These are phyloP conservation scores for Podospora pseudocomata DNA, from an alignment of 495 filamentous ascomycete genomes.

Conservation along the genomic window DNA sequence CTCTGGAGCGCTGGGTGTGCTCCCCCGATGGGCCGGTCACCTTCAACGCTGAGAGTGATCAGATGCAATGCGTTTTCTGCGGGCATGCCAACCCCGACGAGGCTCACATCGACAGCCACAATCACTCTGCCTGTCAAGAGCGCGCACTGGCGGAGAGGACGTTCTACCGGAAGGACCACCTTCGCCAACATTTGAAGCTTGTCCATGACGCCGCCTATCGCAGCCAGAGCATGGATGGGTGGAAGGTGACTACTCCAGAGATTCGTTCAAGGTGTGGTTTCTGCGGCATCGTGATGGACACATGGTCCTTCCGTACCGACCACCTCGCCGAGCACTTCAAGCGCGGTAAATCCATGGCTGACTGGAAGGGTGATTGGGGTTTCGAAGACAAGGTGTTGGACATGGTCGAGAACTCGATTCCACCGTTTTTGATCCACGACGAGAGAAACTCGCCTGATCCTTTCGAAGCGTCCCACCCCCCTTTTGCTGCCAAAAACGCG, in stretches of 20 bases:
- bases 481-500: slow-evolving; percentile 40
- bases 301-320: slow-evolving; percentile 59
- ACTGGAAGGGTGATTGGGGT: slow-evolving; percentile 74
- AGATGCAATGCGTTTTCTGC: slow-evolving; percentile 65
- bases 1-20: slow-evolving; percentile 76
- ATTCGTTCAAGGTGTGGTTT: slow-evolving; percentile 70
- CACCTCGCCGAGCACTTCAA: slow-evolving; percentile 70
- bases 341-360: slow-evolving; percentile 60
- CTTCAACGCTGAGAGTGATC: slow-evolving; percentile 44
- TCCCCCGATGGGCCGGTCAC: slow-evolving; percentile 61
- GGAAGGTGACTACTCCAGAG: slow-evolving; percentile 58
- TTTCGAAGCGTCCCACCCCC: slow-evolving; percentile 38
- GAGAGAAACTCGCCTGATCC: slow-evolving; percentile 50
- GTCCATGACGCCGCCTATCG: slow-evolving; percentile 66
- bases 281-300: slow-evolving; percentile 57
- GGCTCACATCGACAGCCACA: slow-evolving; percentile 50
- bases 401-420: slow-evolving; percentile 63
- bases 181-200: slow-evolving; percentile 75
- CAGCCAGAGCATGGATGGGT: slow-evolving; percentile 60
- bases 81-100: slow-evolving; percentile 53
- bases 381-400: slow-evolving; percentile 56
- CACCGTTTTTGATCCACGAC: slow-evolving; percentile 59
- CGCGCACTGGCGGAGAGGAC: slow-evolving; percentile 63
- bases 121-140: slow-evolving; percentile 21
- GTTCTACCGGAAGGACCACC: slow-evolving; percentile 81